These are phyloP conservation scores for Phytophthora ramorum DNA, from an alignment of 352 stramenopile species.

Conservation along the genomic window DNA sequence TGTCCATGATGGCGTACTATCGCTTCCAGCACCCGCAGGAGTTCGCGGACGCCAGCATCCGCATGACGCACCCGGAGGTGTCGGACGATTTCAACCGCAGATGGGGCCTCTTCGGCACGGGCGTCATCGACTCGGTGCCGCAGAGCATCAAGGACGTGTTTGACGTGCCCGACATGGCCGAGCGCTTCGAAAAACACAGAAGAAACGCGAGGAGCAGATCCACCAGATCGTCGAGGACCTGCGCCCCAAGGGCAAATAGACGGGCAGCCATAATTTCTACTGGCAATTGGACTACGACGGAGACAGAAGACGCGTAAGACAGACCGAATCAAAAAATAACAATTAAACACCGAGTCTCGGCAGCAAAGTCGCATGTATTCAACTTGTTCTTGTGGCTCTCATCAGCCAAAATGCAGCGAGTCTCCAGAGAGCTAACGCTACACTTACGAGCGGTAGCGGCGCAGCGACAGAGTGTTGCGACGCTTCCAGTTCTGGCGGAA, in stretches of 20 bases:
- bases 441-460: constrained; percentile 96
- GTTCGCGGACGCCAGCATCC: constrained; percentile 82
- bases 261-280: neutral
- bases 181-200: constrained; percentile 75
- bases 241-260: constrained; percentile 73
- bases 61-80: constrained; percentile 80
- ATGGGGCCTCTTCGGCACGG: constrained; percentile 88
- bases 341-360: constrained; percentile 29
- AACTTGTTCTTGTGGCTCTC: constrained; percentile 34
- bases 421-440: constrained; percentile 39
- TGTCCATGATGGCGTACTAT: constrained; percentile 84
- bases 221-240: constrained; percentile 76
- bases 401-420: constrained; percentile 35
- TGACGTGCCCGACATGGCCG: constrained; percentile 63
- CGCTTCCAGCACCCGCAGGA: constrained; percentile 86
- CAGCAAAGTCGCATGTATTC: constrained; percentile 56
- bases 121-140: constrained; percentile 77
- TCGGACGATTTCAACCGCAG: constrained; percentile 76
- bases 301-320: neutral
- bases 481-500: constrained; percentile 98
- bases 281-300: neutral
- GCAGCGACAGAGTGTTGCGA: constrained; percentile 98
- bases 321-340: constrained; percentile 2
- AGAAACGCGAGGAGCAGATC: constrained; percentile 76
- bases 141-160: constrained; percentile 71